Evolutionary conservation across 148 eudicot genomes (phyloP).

Genomic region (Selenicereus undatus): DNA sequence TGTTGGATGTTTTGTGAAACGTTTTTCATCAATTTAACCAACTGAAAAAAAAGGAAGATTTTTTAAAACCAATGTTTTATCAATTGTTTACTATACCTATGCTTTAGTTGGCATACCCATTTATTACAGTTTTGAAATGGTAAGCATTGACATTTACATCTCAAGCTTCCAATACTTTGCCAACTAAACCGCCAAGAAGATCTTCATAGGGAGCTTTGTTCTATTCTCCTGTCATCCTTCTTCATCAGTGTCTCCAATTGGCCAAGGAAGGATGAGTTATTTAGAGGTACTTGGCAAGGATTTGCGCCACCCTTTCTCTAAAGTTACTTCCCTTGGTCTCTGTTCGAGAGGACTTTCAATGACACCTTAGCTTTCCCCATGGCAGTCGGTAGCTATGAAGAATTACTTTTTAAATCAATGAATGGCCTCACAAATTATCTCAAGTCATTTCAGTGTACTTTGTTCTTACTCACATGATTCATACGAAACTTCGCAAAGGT

Average conservation of each 20-base stretch:
- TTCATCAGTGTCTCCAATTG: background rate
- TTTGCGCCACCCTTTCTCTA: background rate
- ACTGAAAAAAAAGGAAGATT: too few species aligned
- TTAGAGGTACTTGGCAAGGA: background rate
- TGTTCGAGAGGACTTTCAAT: background rate
- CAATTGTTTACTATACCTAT: background rate
- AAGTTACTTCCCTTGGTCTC: background rate
- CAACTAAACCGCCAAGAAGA: background rate
- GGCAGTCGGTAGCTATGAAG: background rate
- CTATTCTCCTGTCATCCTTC: background rate
- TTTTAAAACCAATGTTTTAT: too few species aligned
- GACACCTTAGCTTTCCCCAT: background rate
- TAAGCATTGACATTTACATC: background rate
- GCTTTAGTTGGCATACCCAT: background rate
- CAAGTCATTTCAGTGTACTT: background rate
- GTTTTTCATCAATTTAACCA: background rate
- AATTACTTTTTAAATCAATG: background rate
- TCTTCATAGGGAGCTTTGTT: background rate
- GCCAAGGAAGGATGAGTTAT: background rate
- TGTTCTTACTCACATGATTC: background rate
- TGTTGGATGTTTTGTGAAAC: constrained; percentile 3
- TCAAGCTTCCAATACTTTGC: background rate
- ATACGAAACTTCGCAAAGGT: too few species aligned
- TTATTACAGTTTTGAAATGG: background rate
- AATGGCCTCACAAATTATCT: background rate